Conservation (phyloP, 805 yeast genomes). For the Candida suzukii region DNA sequence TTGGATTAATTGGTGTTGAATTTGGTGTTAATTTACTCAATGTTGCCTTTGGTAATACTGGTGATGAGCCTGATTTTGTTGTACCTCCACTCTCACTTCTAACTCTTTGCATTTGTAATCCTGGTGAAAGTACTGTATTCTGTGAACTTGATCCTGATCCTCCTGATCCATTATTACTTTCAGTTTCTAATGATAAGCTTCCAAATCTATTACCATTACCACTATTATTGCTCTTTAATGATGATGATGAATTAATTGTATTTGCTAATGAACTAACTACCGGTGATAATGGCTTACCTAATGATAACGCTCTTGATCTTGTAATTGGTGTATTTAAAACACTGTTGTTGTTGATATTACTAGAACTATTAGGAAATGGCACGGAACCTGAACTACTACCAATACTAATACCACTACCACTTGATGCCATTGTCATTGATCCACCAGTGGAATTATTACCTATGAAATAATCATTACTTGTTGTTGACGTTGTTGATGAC, state of each 20-base stretch:
- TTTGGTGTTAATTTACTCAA: slow-evolving; percentile 6
- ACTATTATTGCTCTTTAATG: no score
- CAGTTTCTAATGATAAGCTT: no score
- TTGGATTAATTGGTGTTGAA: not conserved
- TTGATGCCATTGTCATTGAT: no score
- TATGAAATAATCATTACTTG: slow-evolving; percentile 37
- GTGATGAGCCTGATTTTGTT: slow-evolving; percentile 10
- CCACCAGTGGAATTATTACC: not conserved
- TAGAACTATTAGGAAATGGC: not conserved
- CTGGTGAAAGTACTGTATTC: not conserved
- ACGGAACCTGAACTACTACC: not conserved
- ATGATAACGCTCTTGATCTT: slow-evolving; percentile 14
- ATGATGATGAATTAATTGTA: not conserved
- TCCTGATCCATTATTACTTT: no score
- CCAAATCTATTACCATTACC: not conserved
- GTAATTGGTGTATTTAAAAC: slow-evolving; percentile 9
- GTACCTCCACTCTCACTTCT: not conserved
- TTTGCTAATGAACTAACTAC: not conserved
- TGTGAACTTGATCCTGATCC: not conserved
- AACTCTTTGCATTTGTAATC: not conserved
- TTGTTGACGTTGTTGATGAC: slow-evolving; percentile 25
- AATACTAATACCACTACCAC: not conserved
- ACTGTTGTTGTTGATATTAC: slow-evolving; percentile 1
- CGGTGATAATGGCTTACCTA: slow-evolving; percentile 1
- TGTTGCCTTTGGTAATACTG: slow-evolving; percentile 22